Percentiles rank a stretch among this genome's conserved stretches.
These are phyloP conservation scores for Skeletonema menzelii DNA, from an alignment of 108 stramenopile genomes.

Conservation along the genomic window DNA sequence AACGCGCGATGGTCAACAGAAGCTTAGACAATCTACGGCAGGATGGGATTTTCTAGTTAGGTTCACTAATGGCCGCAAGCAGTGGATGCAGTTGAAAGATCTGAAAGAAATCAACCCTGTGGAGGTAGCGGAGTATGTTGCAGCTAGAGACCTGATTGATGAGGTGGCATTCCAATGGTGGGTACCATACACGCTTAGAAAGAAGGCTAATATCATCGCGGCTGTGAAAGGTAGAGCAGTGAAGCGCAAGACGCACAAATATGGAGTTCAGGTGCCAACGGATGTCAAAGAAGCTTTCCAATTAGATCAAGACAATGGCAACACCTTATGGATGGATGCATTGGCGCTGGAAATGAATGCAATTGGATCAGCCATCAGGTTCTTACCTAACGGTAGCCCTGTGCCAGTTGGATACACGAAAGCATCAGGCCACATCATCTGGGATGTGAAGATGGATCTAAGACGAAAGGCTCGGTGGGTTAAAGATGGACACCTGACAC, in stretches of 20 bases:
- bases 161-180: slow-evolving; percentile 63
- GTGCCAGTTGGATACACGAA: too few species aligned
- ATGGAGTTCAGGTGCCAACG: slow-evolving; percentile 50
- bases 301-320: slow-evolving; percentile 52
- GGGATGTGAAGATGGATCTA: slow-evolving; percentile 17
- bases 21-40: slow-evolving; percentile 29
- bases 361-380: slow-evolving; percentile 38
- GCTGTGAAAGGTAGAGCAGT: slow-evolving; percentile 13
- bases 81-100: slow-evolving; percentile 32
- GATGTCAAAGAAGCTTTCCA: slow-evolving; percentile 42
- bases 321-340: slow-evolving; percentile 41
- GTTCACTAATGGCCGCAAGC: slow-evolving; percentile 41
- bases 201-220: slow-evolving; percentile 22
- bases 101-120: slow-evolving; percentile 63
- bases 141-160: slow-evolving; percentile 10
- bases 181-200: slow-evolving; percentile 33
- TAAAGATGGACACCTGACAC: slow-evolving; percentile 34
- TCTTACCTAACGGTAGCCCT: slow-evolving; percentile 6
- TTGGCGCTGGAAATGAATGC: slow-evolving; percentile 56
- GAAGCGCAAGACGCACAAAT: slow-evolving; percentile 32
- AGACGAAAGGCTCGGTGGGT: slow-evolving; percentile 24
- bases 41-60: slow-evolving; percentile 54
- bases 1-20: not conserved
- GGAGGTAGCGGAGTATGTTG: slow-evolving; percentile 59
- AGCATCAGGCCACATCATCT: slow-evolving; percentile 32